phyloP scores from a whole-genome alignment of 352 stramenopile genomes.

The Globisporangium orthogonon region DNA sequence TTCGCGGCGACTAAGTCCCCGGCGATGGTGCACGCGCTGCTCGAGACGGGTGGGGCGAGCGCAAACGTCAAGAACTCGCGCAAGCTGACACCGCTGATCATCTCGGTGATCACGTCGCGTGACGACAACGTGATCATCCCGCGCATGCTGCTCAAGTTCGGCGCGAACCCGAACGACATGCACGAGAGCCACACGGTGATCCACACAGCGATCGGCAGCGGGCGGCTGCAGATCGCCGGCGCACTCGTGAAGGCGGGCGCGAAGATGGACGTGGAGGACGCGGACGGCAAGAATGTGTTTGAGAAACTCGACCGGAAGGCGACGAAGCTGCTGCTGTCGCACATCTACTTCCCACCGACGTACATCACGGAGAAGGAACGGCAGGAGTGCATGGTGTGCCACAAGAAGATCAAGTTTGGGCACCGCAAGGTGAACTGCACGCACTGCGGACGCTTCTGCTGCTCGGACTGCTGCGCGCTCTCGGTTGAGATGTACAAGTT shows the following conservation, averaged over 20 bases:
- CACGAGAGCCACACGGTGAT: conserved; percentile 85
- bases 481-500: conserved; percentile 74
- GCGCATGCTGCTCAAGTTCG: conserved; percentile 85
- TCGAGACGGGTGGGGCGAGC: conserved; percentile 60
- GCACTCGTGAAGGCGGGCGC: conserved; percentile 74
- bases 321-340: conserved; percentile 60
- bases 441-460: conserved; percentile 75
- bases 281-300: conserved; percentile 79
- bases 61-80: conserved; percentile 86
- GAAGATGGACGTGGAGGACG: conserved; percentile 86
- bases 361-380: conserved; percentile 86
- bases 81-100: conserved; percentile 82
- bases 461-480: conserved; percentile 59
- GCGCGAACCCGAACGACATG: conserved; percentile 86
- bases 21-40: conserved; percentile 71
- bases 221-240: conserved; percentile 66
- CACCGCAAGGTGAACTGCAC: conserved; percentile 84
- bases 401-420: conserved; percentile 86
- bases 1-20: conserved; percentile 85
- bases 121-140: conserved; percentile 80
- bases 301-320: conserved; percentile 77
- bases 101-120: conserved; percentile 82
- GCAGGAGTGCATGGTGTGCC: conserved; percentile 77
- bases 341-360: conserved; percentile 86
- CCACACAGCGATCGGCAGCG: conserved; percentile 69